Base-by-base conservation (phyloP, 345 rosid species). In the Lepidium didymum region DNA sequence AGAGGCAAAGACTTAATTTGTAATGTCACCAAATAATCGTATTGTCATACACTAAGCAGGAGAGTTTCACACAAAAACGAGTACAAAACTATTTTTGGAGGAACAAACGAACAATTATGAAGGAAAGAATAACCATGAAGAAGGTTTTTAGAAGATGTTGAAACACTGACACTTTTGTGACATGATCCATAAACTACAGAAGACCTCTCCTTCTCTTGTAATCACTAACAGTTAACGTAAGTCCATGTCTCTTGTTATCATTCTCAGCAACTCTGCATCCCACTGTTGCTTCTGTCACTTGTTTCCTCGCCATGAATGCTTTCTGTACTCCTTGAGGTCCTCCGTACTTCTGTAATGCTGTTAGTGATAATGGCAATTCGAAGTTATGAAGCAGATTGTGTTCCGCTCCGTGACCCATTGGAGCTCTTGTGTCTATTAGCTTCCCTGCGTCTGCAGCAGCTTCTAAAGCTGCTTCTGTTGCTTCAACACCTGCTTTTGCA, bases 161-260 rank as follows among this genome's bases (percentile, higher is more conserved):
- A 56, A 53, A 56, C 76, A 36, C 21, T 36, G 35, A 65, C 29
- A 47, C 58, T 38, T 29, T 47, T 13, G 38, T 2, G 43, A 73
- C 9, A 66, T 6, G 38, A 62, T 13, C 35, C 14, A 14, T 13
- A 46, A 54, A 55, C 88, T 83, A 95, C 46, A 95, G 89, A 69
- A 95, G 98, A 52, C 99, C 98, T 77, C 96, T 89, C 67, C 99
- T 84, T 75, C 98, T 91, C 84, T 95, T 91, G 91, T 95, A 95
- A 69, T 91, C 99, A 52, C 99, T 80, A 44, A 95, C 96, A 10
- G 97, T 95, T 76, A 95, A 77, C 45, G 99, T 91, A 69, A 89
- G 80, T 36, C 83, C 85, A 67, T 87, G 97, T 54, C 99, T 81
- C 82, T 86, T 83, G 29, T 91, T 96, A 67, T 91, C 97, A 64